A percentile compares a stretch with the other conserved stretches of the same genome.
Evolutionary conservation across 2,329 filamentous ascomycete genomes (phyloP).

Genomic region (Talaromyces sp.): DNA sequence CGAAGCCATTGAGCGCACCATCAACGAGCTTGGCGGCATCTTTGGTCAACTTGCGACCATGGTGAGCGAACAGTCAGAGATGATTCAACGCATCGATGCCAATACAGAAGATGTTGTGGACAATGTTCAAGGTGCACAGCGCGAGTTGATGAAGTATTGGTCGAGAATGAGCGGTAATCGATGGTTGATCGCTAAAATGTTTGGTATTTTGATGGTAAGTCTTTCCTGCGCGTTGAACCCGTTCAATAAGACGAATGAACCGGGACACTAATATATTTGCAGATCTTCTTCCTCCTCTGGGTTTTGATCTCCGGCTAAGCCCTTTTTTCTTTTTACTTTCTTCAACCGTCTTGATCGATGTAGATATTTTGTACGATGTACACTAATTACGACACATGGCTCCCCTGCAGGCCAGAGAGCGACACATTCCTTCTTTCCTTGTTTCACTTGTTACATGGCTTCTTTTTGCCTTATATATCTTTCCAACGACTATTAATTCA

Average conservation of each 20-base stretch:
- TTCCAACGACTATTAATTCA: background rate
- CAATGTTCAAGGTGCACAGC: conserved; percentile 93
- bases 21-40: conserved; percentile 82
- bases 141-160: conserved; percentile 97
- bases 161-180: conserved; percentile 86
- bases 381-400: background rate
- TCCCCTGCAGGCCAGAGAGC: background rate
- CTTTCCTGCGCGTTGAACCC: background rate
- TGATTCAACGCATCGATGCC: conserved; percentile 94
- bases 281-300: conserved; percentile 52
- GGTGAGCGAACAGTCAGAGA: conserved; percentile 95
- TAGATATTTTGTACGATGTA: conserved; percentile 7
- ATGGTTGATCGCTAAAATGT: conserved; percentile 83
- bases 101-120: conserved; percentile 98
- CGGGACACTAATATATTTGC: background rate
- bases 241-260: background rate
- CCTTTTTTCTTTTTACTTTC: background rate
- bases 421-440: conserved; percentile 1
- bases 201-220: conserved; percentile 71
- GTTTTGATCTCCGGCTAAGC: conserved; percentile 50
- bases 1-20: conserved; percentile 93
- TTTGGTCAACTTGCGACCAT: conserved; percentile 93
- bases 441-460: background rate
- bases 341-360: background rate
- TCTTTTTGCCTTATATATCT: background rate